Evolutionary conservation across 192 early-diverging fungal species (phyloP).

Genomic region (Linnemannia schmuckeri): DNA sequence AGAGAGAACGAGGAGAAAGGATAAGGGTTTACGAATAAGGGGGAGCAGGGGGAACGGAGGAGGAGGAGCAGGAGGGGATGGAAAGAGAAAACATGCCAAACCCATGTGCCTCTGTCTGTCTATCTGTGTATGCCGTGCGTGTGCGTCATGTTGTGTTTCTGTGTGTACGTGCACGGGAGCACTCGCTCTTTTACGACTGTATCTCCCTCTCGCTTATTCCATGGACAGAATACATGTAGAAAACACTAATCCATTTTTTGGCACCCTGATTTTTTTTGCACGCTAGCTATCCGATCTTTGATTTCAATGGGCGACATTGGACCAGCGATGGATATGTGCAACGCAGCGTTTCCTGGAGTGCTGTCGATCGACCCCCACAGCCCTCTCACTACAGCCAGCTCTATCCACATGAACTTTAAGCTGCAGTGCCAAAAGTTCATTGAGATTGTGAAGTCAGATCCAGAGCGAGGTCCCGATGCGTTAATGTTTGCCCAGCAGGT

Average conservation of each 20-base stretch:
- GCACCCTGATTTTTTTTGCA: constrained; percentile 11
- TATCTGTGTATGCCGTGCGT: not conserved
- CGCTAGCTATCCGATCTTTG: constrained; percentile 60
- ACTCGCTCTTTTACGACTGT: not conserved
- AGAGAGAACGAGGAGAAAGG: constrained; percentile 7
- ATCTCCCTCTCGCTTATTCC: not conserved
- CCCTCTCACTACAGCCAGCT: constrained; percentile 50
- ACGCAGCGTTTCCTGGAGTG: constrained; percentile 53
- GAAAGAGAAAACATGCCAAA: not conserved
- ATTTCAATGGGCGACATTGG: constrained; percentile 61
- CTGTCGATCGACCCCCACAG: constrained; percentile 47
- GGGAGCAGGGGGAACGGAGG: not conserved
- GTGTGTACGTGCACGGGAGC: constrained; percentile 8
- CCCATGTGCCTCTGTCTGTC: not conserved
- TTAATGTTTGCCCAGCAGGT: constrained; percentile 72
- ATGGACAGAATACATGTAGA: not conserved
- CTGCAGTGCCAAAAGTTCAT: constrained; percentile 78
- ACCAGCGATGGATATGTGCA: constrained; percentile 51
- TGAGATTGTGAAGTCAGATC: constrained; percentile 62
- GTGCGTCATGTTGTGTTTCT: not conserved
- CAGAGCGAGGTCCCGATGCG: constrained; percentile 61
- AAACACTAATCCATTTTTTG: too few relatives aligned
- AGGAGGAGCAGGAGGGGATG: not conserved
- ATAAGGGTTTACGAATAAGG: not conserved
- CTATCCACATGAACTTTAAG: constrained; percentile 67